These are phyloP conservation scores for Bryoerythrophyllum caledonicum DNA, from an alignment of 225 moss, liverwort and hornwort genomes.

Conservation along the genomic window DNA sequence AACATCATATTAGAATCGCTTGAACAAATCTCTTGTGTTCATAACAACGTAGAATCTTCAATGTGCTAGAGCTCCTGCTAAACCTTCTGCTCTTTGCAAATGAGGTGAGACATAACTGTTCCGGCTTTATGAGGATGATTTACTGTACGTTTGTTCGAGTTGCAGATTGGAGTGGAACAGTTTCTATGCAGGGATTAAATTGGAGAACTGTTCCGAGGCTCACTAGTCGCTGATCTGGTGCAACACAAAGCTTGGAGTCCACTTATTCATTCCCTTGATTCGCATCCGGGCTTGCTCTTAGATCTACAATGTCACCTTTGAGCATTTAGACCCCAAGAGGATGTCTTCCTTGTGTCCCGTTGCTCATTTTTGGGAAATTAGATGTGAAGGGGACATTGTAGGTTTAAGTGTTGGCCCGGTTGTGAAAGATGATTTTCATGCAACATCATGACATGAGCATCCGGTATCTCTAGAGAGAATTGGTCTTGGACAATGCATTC, in stretches of 20 bases:
- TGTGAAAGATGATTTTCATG: neutral
- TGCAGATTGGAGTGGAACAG: no score
- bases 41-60: no score
- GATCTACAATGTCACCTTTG: slow-evolving; percentile 21
- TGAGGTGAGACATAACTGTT: no score
- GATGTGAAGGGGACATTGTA: slow-evolving; percentile 1
- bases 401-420: neutral
- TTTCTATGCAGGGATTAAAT: neutral
- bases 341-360: neutral
- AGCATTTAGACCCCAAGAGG: neutral
- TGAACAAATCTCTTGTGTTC: no score
- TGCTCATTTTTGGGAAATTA: neutral
- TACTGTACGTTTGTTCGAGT: no score
- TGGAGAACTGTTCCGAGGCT: neutral
- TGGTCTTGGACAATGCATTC: neutral
- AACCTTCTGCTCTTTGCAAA: no score
- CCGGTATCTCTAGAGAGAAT: neutral
- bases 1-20: no score
- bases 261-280: neutral
- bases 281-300: slow-evolving; percentile 22
- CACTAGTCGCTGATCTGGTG: neutral
- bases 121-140: no score
- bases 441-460: neutral
- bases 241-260: neutral
- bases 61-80: no score